These are phyloP conservation scores for Diphasiastrum complanatum DNA, from an alignment of 83 land plant species.

Conservation along the genomic window DNA sequence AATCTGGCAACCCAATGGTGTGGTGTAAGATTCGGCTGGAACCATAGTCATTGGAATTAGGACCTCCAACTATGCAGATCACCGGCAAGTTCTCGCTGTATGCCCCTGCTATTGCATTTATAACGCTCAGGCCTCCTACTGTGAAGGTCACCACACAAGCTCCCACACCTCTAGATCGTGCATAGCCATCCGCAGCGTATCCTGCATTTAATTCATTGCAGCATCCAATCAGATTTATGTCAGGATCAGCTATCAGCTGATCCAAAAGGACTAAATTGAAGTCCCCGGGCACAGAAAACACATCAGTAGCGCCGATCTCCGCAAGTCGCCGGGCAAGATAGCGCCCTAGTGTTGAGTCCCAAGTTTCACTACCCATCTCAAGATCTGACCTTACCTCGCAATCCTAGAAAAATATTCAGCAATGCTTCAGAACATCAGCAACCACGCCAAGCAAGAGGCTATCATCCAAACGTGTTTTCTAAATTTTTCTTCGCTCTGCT, in stretches of 20 bases:
- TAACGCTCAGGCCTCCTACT: slow-evolving; percentile 53
- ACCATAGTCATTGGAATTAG: slow-evolving; percentile 51
- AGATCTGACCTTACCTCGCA: no score
- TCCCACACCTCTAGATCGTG: slow-evolving; percentile 45
- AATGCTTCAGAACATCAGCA: no score
- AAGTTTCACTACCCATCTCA: no score
- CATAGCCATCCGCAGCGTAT: slow-evolving; percentile 68
- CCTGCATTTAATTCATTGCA: slow-evolving; percentile 71
- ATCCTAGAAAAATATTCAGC: no score
- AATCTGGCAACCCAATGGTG: slow-evolving; percentile 54
- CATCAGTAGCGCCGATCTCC: slow-evolving; percentile 38
- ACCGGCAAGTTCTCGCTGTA: slow-evolving; percentile 61
- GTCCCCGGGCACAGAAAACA: slow-evolving; percentile 67
- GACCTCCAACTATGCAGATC: slow-evolving; percentile 61
- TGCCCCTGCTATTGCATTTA: slow-evolving; percentile 67
- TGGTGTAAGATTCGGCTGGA: slow-evolving; percentile 33
- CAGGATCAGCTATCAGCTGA: slow-evolving; percentile 46
- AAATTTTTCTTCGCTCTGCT: no score
- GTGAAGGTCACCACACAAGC: slow-evolving; percentile 67
- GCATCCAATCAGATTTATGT: slow-evolving; percentile 45
- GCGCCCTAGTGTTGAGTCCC: slow-evolving; percentile 45
- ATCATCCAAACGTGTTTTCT: no score
- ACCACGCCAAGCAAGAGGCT: no score
- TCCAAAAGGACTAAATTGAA: slow-evolving; percentile 55
- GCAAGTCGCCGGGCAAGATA: slow-evolving; percentile 50